Evolutionary conservation across 2,329 filamentous ascomycete species (phyloP).

Genomic region (Ophiostoma tasmaniense): DNA sequence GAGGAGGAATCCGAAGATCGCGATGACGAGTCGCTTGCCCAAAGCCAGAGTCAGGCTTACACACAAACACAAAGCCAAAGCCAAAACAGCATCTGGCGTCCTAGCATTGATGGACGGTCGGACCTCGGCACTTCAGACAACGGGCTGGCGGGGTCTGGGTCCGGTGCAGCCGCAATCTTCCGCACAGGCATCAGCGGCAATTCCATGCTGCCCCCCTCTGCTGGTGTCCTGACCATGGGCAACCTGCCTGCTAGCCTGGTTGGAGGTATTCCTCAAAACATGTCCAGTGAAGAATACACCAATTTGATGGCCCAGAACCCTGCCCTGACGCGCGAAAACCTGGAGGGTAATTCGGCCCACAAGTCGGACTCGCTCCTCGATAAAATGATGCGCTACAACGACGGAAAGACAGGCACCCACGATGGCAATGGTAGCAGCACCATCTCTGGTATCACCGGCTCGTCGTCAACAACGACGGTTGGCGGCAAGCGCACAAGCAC

Average conservation of each 20-base stretch:
- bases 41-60: constrained; percentile 40
- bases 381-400: constrained; percentile 77
- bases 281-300: not conserved
- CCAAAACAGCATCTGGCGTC: constrained; percentile 13
- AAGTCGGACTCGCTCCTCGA: constrained; percentile 70
- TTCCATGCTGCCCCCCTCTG: constrained; percentile 14
- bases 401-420: constrained; percentile 23
- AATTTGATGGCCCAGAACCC: constrained; percentile 36
- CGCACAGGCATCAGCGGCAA: constrained; percentile 16
- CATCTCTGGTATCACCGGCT: not conserved
- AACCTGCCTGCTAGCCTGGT: not conserved
- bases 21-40: constrained; percentile 53
- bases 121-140: constrained; percentile 43
- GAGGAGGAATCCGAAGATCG: constrained; percentile 77
- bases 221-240: not conserved
- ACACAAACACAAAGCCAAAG: constrained; percentile 30
- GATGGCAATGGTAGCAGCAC: not conserved
- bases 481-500: not conserved
- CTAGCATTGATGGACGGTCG: constrained; percentile 27
- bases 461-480: not conserved
- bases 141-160: constrained; percentile 12
- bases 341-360: constrained; percentile 61
- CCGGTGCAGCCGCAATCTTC: not conserved
- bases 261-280: not conserved
- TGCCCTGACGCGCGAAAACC: constrained; percentile 68